Evolutionary conservation across 345 rosid genomes (phyloP), one percentile per base, ranked within the genome.

Genomic region (Populus tremula): DNA sequence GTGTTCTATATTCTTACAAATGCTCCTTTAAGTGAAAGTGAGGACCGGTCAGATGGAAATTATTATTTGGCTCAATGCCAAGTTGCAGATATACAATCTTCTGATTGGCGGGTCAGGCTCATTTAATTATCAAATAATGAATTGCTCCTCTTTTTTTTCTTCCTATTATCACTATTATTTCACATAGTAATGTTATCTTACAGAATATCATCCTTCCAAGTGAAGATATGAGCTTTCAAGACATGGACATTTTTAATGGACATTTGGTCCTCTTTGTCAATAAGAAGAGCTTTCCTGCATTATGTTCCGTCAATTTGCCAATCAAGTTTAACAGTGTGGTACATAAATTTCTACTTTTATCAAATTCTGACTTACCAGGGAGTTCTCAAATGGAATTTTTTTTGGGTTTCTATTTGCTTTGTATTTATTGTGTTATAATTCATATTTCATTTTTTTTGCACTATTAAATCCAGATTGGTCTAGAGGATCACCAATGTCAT

Each of bases 191-290:
- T 76, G n/a, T 65, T 66, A 79, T 69, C 59, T 74, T 47, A 14
- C 84, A 94, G 98, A 85, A 66, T 82, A 81, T 91, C 76, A 85
- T 94, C 74, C 81, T 78, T 73, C 95, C 98, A 10, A 80, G 89
- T 69, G 85, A 88, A 79, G 90, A 90, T 76, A 83, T 85, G 74
- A 82, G 81, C 73, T 78, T 94, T 73, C 92, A 91, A 79, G 98
- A 94, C 81, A 90, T 92, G 93, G 98, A 94, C 77, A 87, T 94
- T 77, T 93, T 91, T 71, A 72, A 76, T 82, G 92, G 90, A 73
- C 89, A 92, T 78, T 41, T 94, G 77, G 98, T 94, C 84, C 87
- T 94, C 78, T 87, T 72, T 69, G 82, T 91, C 67, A 85, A 74
- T 76, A 89, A 86, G 84, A 83, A 82, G 53, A 92, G 91, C 47